A percentile compares a stretch with the other conserved stretches of the same genome.
Conservation (phyloP, 306 rosid genomes). For the Fragaria iinumae region DNA sequence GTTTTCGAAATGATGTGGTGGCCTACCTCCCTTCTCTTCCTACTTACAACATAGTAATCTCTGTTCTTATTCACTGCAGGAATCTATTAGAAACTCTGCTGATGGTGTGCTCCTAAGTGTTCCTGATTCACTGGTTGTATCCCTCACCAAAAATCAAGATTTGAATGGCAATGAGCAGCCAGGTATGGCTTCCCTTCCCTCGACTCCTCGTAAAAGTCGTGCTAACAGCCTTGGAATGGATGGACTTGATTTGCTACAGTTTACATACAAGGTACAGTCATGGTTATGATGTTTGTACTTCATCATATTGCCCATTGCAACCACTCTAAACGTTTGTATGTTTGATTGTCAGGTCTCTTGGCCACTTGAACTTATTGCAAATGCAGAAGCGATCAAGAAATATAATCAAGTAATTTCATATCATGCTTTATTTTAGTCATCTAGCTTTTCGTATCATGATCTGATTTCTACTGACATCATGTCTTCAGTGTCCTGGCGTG, state of each 20-base stretch:
- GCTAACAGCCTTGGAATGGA: conserved; percentile 71
- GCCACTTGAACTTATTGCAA: conserved; percentile 98
- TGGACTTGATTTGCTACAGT: conserved; percentile 79
- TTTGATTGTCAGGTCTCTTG: conserved; percentile 72
- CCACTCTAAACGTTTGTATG: conserved; percentile 9
- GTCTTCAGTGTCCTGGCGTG: not conserved
- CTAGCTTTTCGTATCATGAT: conserved; percentile 2
- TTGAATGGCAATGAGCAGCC: conserved; percentile 58
- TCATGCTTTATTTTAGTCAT: conserved; percentile 13
- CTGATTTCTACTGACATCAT: not conserved
- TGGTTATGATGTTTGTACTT: not conserved
- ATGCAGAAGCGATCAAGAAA: conserved; percentile 84
- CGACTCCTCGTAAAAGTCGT: conserved; percentile 52
- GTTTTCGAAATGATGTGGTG: not conserved
- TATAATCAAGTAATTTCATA: conserved; percentile 71
- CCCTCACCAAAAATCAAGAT: conserved; percentile 50
- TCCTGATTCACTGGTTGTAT: conserved; percentile 84
- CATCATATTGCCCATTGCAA: not conserved
- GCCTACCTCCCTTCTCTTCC: conserved; percentile 14
- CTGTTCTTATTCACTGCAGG: conserved; percentile 54
- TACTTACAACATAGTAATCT: not conserved
- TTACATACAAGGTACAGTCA: conserved; percentile 73
- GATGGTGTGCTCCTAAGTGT: conserved; percentile 81
- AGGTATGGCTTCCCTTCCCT: conserved; percentile 36
- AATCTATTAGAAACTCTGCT: conserved; percentile 90